A percentile compares a stretch with the other conserved stretches of the same genome.
phyloP scores from a whole-genome alignment of 139 green algal species.

The Chlorella sp. region DNA sequence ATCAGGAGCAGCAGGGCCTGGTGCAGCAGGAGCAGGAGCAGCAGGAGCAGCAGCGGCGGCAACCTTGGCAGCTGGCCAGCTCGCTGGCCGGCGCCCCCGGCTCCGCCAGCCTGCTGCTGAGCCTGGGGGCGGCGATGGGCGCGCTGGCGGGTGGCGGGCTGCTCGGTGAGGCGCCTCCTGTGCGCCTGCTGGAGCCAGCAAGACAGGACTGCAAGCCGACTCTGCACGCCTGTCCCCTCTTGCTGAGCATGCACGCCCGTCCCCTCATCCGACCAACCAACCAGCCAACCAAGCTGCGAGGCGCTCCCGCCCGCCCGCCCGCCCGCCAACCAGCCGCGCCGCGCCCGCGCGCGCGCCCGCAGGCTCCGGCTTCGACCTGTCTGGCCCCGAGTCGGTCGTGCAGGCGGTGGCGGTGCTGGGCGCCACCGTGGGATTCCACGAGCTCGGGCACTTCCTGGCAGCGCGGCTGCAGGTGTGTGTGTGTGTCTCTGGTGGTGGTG shows the following conservation, averaged over 20 bases:
- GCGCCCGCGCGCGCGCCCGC: background rate
- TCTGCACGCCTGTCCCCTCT: no score
- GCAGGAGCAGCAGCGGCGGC: conserved; percentile 12
- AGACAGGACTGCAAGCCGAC: no score
- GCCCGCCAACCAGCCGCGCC: background rate
- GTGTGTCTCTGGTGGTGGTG: no score
- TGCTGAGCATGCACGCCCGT: no score
- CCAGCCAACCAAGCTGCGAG: no score
- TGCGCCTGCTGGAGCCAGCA: no score
- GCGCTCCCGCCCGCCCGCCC: background rate
- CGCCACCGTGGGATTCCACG: conserved; percentile 84
- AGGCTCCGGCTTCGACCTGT: conserved; percentile 57
- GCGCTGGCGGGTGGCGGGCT: conserved; percentile 14
- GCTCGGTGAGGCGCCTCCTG: conserved; percentile 14
- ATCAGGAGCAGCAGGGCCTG: no score
- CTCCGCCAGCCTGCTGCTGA: conserved; percentile 10
- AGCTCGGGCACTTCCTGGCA: conserved; percentile 93
- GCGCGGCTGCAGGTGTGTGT: no score
- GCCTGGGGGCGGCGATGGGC: conserved; percentile 6
- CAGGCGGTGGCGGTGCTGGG: conserved; percentile 82
- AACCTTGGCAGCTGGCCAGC: conserved; percentile 23
- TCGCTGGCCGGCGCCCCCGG: conserved; percentile 2
- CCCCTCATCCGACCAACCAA: no score
- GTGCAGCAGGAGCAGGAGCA: conserved; percentile 7
- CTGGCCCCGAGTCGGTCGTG: conserved; percentile 57